phyloP scores from a whole-genome alignment of 2,329 filamentous ascomycete genomes.

The Diaporthe amygdali region DNA sequence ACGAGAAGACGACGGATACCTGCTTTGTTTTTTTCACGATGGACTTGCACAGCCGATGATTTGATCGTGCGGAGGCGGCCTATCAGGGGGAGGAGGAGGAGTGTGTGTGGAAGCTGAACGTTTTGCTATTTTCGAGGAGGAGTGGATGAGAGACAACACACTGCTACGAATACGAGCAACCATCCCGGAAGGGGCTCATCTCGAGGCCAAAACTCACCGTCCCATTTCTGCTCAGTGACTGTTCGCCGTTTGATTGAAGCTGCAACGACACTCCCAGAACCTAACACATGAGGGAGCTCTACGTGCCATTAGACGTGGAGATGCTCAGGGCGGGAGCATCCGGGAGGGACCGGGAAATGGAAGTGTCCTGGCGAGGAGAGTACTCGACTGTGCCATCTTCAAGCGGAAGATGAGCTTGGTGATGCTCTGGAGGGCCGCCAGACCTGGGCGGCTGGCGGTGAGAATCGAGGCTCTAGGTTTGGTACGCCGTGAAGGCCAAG shows the following conservation, averaged over 20 bases:
- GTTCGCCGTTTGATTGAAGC: neutral
- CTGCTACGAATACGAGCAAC: slow-evolving; percentile 19
- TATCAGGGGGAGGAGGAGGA: slow-evolving; percentile 7
- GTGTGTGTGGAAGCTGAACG: neutral
- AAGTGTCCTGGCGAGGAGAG: neutral
- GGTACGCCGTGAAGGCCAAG: neutral
- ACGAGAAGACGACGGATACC: slow-evolving; percentile 28
- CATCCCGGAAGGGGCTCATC: neutral
- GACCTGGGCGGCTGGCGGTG: neutral
- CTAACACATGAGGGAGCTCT: neutral
- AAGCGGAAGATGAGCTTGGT: neutral
- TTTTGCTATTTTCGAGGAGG: neutral
- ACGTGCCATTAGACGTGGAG: neutral
- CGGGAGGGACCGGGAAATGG: neutral
- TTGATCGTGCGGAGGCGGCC: slow-evolving; percentile 15
- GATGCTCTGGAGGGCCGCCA: too few species aligned
- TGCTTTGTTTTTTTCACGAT: slow-evolving; percentile 18
- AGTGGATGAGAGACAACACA: neutral
- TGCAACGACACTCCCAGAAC: neutral
- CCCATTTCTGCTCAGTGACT: neutral
- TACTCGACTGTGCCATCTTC: neutral
- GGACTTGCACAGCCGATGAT: slow-evolving; percentile 16
- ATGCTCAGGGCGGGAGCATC: neutral
- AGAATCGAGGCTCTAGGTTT: too few species aligned
- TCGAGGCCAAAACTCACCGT: neutral